Evolutionary conservation across 768 basidiomycete genomes (phyloP), one percentile per base, ranked within the genome.

Genomic region (Chalciporus pseudorubinellus): DNA sequence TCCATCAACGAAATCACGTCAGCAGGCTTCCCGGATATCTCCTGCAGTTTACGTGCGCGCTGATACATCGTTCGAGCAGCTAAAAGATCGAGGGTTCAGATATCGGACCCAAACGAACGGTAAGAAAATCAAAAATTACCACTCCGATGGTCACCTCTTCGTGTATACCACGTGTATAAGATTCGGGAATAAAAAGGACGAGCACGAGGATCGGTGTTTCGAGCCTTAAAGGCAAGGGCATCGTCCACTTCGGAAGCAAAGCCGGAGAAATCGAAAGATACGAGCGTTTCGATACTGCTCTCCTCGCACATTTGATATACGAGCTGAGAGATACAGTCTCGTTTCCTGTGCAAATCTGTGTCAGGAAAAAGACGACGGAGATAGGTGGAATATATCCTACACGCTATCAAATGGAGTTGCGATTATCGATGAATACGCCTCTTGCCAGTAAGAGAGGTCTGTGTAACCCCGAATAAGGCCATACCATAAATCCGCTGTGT

Each of bases 51-150:
- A 56, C 85, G 77, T 19, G 89, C 92, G 48, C 92, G 85, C 60
- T 91, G 89, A 68, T 95, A 98, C 95, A 98, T 97, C 10, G 85
- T 85, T 46, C 87, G 77, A 14, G 91, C 90, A 49, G 95, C 95
- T 98, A 63, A 29, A 44, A 51, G 46, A 56, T 46, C 50, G 48
- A 59, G 65, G 67, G 65, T 59, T 65, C 56, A 61, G 59, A 59
- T 57, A 55, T 10, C 12, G 22, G 53, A 41, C 42, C 39, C 29
- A 28, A 28, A 36, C 48, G 29, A 54, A 50, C 48, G 45, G 50
- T 33, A 50, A 52, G 21, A 47, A 47, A 38, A 29, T 36, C 26
- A 39, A 52, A 55, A 76, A 83, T 69, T 67, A 95, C 95, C 97
- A 66, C 82, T 92, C 46, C 92, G 83, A 71, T 94, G 93, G 67